Evolutionary conservation across 768 basidiomycete species (phyloP).

Genomic region (Rhodosporidiobolus odoratus): DNA sequence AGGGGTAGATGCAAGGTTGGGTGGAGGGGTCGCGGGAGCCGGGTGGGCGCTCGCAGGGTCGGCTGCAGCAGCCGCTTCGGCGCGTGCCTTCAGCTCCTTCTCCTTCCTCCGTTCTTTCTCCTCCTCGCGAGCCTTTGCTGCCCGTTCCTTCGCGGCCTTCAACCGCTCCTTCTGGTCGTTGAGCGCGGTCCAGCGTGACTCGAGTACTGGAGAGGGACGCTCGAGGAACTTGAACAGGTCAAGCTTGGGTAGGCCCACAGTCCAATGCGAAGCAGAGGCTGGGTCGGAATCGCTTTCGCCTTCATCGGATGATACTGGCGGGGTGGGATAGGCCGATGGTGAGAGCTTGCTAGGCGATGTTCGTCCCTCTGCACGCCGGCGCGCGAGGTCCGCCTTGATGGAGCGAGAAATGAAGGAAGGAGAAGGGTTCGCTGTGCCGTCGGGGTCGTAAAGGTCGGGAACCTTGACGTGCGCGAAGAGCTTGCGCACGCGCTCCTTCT

Average conservation of each 20-base stretch:
- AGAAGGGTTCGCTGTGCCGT: slow-evolving; percentile 12
- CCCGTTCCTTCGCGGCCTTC: slow-evolving; percentile 33
- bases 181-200: slow-evolving; percentile 23
- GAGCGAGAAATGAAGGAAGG: slow-evolving; percentile 9
- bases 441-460: slow-evolving; percentile 27
- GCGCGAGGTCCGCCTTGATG: slow-evolving; percentile 15
- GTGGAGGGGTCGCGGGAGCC: not conserved
- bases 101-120: slow-evolving; percentile 29
- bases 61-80: slow-evolving; percentile 32
- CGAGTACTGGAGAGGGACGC: not conserved
- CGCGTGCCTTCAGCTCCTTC: slow-evolving; percentile 35
- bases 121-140: slow-evolving; percentile 27
- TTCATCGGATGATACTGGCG: slow-evolving; percentile 22
- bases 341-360: slow-evolving; percentile 1
- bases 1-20: not conserved
- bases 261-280: not conserved
- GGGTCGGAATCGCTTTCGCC: not conserved
- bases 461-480: slow-evolving; percentile 20
- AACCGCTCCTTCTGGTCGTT: slow-evolving; percentile 34
- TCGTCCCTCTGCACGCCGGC: not conserved
- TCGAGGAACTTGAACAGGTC: slow-evolving; percentile 23
- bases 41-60: not conserved
- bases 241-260: not conserved
- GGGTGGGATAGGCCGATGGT: slow-evolving; percentile 14
- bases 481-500: slow-evolving; percentile 31